A percentile compares a stretch with the other conserved stretches of the same genome.
These are phyloP conservation scores for Allomyces javanicus DNA, from an alignment of 192 early-diverging fungal species.

Conservation along the genomic window DNA sequence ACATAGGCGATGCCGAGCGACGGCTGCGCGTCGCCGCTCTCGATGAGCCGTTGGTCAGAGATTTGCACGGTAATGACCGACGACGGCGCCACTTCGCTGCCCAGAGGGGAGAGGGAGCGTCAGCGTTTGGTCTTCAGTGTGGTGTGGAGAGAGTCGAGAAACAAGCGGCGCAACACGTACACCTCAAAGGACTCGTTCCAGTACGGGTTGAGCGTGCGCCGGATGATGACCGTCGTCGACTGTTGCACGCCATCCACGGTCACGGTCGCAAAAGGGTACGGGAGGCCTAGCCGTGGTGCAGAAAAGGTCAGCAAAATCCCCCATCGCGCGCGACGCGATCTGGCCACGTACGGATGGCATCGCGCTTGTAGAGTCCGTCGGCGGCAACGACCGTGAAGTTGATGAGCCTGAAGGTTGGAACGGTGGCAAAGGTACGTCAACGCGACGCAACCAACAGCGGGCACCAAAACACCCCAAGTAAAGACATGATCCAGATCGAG, in stretches of 20 bases:
- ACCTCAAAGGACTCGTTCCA: slow-evolving; percentile 86
- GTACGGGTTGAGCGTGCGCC: slow-evolving; percentile 80
- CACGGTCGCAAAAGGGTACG: slow-evolving; percentile 90
- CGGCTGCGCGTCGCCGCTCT: slow-evolving; percentile 58
- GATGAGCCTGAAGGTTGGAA: no score
- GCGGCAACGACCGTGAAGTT: slow-evolving; percentile 53
- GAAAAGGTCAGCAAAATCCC: not conserved
- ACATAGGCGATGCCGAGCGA: slow-evolving; percentile 83
- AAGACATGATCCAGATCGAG: no score
- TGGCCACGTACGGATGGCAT: slow-evolving; percentile 56
- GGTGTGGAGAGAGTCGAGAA: not conserved
- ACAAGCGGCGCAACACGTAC: slow-evolving; percentile 13
- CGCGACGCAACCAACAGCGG: no score
- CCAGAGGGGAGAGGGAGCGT: not conserved
- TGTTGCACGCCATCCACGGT: slow-evolving; percentile 92
- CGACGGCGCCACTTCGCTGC: slow-evolving; percentile 43
- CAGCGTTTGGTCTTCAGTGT: not conserved
- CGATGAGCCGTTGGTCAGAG: slow-evolving; percentile 93
- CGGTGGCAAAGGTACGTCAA: no score
- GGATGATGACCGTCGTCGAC: slow-evolving; percentile 69
- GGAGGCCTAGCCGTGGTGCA: slow-evolving; percentile 29
- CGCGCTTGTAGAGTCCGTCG: slow-evolving; percentile 74
- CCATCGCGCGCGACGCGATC: not conserved
- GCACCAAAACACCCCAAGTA: no score
- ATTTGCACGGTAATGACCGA: slow-evolving; percentile 82